A percentile compares a stretch with the other conserved stretches of the same genome.
phyloP scores from a whole-genome alignment of 306 rosid genomes.

The Adenanthera pavonina region DNA sequence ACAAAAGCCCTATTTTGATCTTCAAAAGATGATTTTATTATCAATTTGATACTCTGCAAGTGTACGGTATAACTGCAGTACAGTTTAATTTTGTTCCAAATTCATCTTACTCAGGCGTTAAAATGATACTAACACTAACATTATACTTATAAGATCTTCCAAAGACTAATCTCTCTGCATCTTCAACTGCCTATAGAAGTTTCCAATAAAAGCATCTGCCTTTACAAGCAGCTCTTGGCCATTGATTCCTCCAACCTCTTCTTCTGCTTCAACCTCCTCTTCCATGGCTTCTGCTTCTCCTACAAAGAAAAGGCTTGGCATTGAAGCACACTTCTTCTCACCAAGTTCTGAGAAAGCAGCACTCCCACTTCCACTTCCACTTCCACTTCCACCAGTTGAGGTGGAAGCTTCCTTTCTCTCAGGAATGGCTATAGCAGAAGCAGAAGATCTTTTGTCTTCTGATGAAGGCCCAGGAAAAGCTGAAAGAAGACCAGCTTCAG shows the following conservation, averaged over 20 bases:
- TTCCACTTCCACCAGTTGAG: not conserved
- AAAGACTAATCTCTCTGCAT: conserved; percentile 83
- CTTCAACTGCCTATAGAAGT: conserved; percentile 79
- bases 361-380: not conserved
- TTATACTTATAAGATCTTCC: conserved; percentile 60
- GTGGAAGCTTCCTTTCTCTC: conserved; percentile 37
- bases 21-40: not conserved
- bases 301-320: conserved; percentile 67
- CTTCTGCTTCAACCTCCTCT: conserved; percentile 42
- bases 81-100: not conserved
- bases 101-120: not conserved
- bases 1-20: not conserved
- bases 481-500: conserved; percentile 74
- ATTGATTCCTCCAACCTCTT: conserved; percentile 42
- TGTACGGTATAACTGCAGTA: not conserved
- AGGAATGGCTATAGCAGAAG: conserved; percentile 19
- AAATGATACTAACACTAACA: not conserved
- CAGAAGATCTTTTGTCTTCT: conserved; percentile 43
- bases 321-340: conserved; percentile 56
- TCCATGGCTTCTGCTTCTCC: conserved; percentile 52
- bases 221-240: conserved; percentile 69
- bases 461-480: conserved; percentile 43
- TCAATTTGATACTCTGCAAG: not conserved
- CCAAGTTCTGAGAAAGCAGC: conserved; percentile 32
- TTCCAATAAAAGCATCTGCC: conserved; percentile 79